Conservation (phyloP, 2,329 filamentous ascomycete genomes). For the Aspergillus sp. region DNA sequence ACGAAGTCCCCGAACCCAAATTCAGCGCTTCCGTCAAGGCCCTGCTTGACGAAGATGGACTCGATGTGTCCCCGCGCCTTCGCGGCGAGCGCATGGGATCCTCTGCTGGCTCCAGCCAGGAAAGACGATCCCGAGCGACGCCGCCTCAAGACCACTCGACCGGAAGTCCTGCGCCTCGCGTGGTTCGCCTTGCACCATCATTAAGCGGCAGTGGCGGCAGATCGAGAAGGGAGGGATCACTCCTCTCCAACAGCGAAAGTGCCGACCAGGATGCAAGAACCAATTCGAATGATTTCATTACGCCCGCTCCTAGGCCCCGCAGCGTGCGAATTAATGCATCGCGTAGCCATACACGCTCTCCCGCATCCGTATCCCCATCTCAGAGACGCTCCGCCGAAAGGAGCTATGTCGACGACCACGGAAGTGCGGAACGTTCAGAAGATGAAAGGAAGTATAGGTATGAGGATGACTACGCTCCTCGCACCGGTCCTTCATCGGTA, state of each 20-base stretch:
- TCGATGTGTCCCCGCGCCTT: conserved; percentile 52
- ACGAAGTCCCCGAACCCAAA: conserved; percentile 87
- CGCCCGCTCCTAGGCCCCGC: conserved; percentile 48
- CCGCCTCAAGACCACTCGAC: conserved; percentile 42
- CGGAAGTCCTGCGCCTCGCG: conserved; percentile 46
- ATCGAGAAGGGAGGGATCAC: conserved; percentile 42
- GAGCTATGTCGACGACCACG: conserved; percentile 33
- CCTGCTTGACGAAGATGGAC: conserved; percentile 62
- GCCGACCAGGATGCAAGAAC: conserved; percentile 29
- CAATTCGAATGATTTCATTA: conserved; percentile 44
- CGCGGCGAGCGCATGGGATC: conserved; percentile 31
- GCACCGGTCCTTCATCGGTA: conserved; percentile 40
- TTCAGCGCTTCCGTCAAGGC: conserved; percentile 91
- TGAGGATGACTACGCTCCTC: conserved; percentile 39
- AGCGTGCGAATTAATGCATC: conserved; percentile 46
- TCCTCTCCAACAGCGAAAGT: conserved; percentile 39
- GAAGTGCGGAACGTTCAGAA: conserved; percentile 37
- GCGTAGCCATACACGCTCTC: conserved; percentile 45
- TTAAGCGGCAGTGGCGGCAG: conserved; percentile 29
- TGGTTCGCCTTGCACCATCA: conserved; percentile 43
- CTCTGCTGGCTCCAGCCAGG: conserved; percentile 31
- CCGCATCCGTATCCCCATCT: conserved; percentile 41
- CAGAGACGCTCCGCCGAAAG: conserved; percentile 34
- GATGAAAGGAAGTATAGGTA: conserved; percentile 35
- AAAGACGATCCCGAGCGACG: conserved; percentile 37